Evolutionary conservation across 2,329 filamentous ascomycete species (phyloP).

Genomic region (Colletotrichum sp.): DNA sequence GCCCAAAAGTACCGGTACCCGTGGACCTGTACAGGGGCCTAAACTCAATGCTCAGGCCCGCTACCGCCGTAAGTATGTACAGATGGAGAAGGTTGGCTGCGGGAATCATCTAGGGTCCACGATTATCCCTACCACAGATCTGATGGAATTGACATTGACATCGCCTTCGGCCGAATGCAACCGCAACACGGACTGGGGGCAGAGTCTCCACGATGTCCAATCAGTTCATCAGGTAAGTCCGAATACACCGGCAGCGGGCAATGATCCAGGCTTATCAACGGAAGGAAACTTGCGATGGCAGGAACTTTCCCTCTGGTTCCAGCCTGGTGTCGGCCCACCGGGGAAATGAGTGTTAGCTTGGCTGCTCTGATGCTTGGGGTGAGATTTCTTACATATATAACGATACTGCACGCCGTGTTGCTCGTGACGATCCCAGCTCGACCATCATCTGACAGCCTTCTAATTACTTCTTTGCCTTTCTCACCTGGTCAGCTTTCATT

Average conservation of each 20-base stretch:
- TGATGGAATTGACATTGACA: background rate
- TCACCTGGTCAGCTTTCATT: background rate
- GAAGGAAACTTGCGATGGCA: background rate
- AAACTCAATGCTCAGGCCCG: too few species aligned
- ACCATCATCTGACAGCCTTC: background rate
- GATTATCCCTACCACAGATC: background rate
- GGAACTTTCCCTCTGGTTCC: background rate
- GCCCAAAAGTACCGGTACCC: too few species aligned
- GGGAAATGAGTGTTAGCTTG: background rate
- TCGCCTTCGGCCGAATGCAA: background rate
- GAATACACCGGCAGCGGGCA: background rate
- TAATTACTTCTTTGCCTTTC: background rate
- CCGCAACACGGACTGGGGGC: background rate
- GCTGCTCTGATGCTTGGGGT: background rate
- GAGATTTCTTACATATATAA: background rate
- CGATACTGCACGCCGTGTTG: background rate
- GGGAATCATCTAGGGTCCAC: too few species aligned
- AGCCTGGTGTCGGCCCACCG: background rate
- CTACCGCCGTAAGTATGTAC: background rate
- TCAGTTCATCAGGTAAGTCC: background rate
- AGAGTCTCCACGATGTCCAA: background rate
- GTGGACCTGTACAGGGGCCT: too few species aligned
- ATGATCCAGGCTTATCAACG: background rate
- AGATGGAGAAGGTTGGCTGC: background rate
- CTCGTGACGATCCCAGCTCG: background rate